Base-by-base conservation (phyloP, 306 rosid species). In the Arachis stenosperma region DNA sequence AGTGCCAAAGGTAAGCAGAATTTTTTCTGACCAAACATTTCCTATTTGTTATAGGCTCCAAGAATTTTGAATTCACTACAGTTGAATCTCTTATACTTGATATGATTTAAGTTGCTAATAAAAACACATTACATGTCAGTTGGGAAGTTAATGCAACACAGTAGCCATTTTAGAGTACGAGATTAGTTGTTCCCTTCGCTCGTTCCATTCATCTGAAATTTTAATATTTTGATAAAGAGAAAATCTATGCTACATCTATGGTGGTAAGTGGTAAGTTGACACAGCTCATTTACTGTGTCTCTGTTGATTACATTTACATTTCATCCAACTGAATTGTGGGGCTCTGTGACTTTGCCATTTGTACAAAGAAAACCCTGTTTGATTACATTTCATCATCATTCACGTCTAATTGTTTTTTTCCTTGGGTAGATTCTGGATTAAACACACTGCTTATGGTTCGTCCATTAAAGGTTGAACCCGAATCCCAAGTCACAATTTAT, bases 391-490 rank as follows among this genome's bases (percentile, higher is more conserved):
- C 36, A 60, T 57, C 8, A 22, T 22, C 27, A 22, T 22, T 8
- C 63, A 47, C 56, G 50, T n/a, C 67, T 67, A 61, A 9, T 68
- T 11, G 42, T 60, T 74, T 63, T 41, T 58, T 37, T 65, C 57
- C 15, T 50, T 80, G 37, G 37, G 84, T 68, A 83, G 87, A 76
- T 33, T 72, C 69, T 76, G 82, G 78, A 63, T 48, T 62, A 29
- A 80, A 74, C 68, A 68, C 52, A 22, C 52, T 65, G 59, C 79
- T 79, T 56, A 58, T 79, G 81, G 81, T 63, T 61, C 76, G 81
- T 8, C 84, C 82, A 9, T 76, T 80, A 9, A 83, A 83, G 74
- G 77, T 43, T 37, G 87, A 83, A 52, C 80, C 82, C 63, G 74
- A 57, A 83, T 69, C 79, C 0, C 84, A 67, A 39, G 33, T 71